These are phyloP conservation scores for Cystofilobasidium ferigula DNA, from an alignment of 768 basidiomycete species.

Conservation along the genomic window DNA sequence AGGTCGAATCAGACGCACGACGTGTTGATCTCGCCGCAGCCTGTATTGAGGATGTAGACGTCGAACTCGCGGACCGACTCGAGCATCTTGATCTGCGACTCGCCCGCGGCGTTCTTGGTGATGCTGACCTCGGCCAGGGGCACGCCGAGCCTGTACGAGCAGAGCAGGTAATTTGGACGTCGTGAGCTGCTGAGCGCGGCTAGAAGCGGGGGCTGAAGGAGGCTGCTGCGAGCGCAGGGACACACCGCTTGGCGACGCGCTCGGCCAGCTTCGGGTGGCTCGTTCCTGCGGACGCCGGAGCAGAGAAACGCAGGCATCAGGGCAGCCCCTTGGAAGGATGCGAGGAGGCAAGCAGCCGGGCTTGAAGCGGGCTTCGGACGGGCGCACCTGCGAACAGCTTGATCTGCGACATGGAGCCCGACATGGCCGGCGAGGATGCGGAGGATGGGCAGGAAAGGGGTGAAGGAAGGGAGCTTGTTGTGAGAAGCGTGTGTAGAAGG, in stretches of 20 bases:
- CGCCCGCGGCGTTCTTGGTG: slow-evolving; percentile 86
- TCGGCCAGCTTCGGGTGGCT: slow-evolving; percentile 22
- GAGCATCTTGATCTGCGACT: slow-evolving; percentile 85
- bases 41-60: slow-evolving; percentile 83
- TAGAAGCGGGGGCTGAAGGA: no score
- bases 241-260: slow-evolving; percentile 23
- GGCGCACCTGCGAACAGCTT: slow-evolving; percentile 24
- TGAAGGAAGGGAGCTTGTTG: background rate
- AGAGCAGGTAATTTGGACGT: background rate
- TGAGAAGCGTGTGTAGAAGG: background rate
- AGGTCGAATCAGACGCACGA: slow-evolving; percentile 9
- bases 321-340: background rate
- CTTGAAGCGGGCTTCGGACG: background rate
- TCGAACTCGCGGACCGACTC: slow-evolving; percentile 97
- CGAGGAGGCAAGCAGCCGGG: background rate
- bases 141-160: slow-evolving; percentile 64
- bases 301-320: background rate
- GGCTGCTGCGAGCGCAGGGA: background rate
- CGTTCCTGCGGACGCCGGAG: slow-evolving; percentile 7
- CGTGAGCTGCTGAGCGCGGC: background rate
- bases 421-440: slow-evolving; percentile 3
- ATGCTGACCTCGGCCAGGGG: slow-evolving; percentile 61
- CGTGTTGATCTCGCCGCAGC: slow-evolving; percentile 26
- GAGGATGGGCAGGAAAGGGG: background rate
- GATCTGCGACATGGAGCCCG: slow-evolving; percentile 23